Conservation (phyloP, 2,329 filamentous ascomycete species). For the Ascosphaera aggregata region DNA sequence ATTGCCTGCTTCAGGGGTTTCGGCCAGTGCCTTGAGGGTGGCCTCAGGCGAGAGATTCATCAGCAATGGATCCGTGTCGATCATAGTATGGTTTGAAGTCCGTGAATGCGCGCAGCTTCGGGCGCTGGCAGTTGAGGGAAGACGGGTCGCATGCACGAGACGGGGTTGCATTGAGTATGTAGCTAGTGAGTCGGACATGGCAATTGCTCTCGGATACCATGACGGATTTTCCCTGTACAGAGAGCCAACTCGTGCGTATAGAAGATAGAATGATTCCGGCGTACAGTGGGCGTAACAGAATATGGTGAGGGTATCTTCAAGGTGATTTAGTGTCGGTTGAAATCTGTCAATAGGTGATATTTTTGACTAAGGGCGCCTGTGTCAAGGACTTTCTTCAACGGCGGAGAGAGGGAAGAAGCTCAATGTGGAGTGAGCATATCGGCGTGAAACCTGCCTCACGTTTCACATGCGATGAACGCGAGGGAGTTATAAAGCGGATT, state of each 20-base stretch:
- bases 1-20: constrained; percentile 15
- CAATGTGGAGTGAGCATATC: not conserved
- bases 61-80: constrained; percentile 21
- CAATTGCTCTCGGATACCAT: not conserved
- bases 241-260: not conserved
- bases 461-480: not conserved
- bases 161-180: not conserved
- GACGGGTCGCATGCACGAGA: not conserved
- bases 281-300: not conserved
- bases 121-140: not conserved
- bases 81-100: not conserved
- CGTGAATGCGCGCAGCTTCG: not conserved
- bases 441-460: not conserved
- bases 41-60: constrained; percentile 30
- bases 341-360: not conserved
- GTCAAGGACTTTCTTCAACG: not conserved
- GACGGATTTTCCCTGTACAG: not conserved
- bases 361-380: not conserved
- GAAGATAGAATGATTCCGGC: not conserved
- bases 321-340: not conserved
- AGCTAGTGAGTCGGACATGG: not conserved
- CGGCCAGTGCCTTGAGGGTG: constrained; percentile 26
- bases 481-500: not conserved
- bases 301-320: not conserved
- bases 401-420: not conserved